These are phyloP conservation scores for Nephelium lappaceum DNA, from an alignment of 345 rosid species.

Conservation along the genomic window DNA sequence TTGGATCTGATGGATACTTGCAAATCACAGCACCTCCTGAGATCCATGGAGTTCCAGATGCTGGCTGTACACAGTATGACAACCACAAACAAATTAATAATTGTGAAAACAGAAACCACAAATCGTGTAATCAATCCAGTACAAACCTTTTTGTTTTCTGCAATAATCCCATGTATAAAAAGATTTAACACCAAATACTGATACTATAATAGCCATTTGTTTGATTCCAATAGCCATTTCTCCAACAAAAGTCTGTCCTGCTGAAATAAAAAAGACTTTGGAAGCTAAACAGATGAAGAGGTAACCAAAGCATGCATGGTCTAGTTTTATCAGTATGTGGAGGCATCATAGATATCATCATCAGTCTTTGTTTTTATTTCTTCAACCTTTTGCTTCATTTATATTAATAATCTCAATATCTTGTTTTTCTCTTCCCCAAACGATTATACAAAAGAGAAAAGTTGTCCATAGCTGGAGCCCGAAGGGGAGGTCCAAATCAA, in stretches of 20 bases:
- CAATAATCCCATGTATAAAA: constrained; percentile 24
- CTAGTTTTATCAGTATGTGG: not conserved
- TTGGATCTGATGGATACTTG: constrained; percentile 37
- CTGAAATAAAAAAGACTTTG: not conserved
- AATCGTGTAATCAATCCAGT: not conserved
- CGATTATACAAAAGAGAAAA: not conserved
- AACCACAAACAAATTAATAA: not conserved
- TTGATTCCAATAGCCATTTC: constrained; percentile 27
- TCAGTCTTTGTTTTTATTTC: not conserved
- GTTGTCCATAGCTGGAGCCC: not conserved
- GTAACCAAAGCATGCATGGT: not conserved
- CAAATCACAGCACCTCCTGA: constrained; percentile 22
- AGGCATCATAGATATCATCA: constrained; percentile 21
- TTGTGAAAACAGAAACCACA: not conserved
- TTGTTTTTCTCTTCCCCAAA: not conserved
- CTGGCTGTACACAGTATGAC: constrained; percentile 17
- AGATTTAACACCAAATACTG: constrained; percentile 24
- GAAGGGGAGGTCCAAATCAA: constrained; percentile 2
- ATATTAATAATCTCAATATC: not conserved
- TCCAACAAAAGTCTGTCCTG: not conserved
- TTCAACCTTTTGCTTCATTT: not conserved
- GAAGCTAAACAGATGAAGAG: not conserved
- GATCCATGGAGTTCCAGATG: constrained; percentile 17
- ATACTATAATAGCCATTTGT: constrained; percentile 17
- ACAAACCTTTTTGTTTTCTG: constrained; percentile 32